Conservation (phyloP, 306 rosid genomes). For the Pterocarpus santalinus region DNA sequence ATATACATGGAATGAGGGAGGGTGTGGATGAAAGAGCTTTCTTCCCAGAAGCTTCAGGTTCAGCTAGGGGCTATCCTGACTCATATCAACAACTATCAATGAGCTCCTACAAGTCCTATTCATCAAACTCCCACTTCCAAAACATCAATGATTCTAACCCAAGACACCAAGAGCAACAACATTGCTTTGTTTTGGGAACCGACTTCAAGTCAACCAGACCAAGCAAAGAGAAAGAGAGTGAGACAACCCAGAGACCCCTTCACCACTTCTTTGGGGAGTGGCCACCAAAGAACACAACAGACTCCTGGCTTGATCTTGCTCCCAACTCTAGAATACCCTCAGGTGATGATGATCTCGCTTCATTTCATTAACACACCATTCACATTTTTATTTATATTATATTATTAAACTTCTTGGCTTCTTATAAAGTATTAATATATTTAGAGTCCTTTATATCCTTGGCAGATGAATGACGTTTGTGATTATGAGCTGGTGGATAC, state of each 20-base stretch:
- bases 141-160: constrained; percentile 49
- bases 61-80: constrained; percentile 60
- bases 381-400: not conserved
- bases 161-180: constrained; percentile 67
- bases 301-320: constrained; percentile 98
- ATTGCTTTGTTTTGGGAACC: constrained; percentile 88
- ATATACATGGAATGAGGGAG: constrained; percentile 72
- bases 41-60: constrained; percentile 81
- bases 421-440: constrained; percentile 34
- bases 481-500: constrained; percentile 55
- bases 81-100: constrained; percentile 68
- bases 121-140: constrained; percentile 65
- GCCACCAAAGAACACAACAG: constrained; percentile 88
- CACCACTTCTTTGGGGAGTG: constrained; percentile 97
- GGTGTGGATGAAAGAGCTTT: constrained; percentile 80
- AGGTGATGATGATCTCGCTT: constrained; percentile 49
- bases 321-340: constrained; percentile 75
- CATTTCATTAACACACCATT: too few species aligned
- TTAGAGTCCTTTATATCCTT: constrained; percentile 26
- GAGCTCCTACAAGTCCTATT: constrained; percentile 64
- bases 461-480: constrained; percentile 83
- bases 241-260: constrained; percentile 77
- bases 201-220: constrained; percentile 81
- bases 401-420: constrained; percentile 20
- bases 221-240: constrained; percentile 68